Evolutionary conservation across 176 grass and related monocot genomes (phyloP).

Genomic region (Triticum timopheevii): DNA sequence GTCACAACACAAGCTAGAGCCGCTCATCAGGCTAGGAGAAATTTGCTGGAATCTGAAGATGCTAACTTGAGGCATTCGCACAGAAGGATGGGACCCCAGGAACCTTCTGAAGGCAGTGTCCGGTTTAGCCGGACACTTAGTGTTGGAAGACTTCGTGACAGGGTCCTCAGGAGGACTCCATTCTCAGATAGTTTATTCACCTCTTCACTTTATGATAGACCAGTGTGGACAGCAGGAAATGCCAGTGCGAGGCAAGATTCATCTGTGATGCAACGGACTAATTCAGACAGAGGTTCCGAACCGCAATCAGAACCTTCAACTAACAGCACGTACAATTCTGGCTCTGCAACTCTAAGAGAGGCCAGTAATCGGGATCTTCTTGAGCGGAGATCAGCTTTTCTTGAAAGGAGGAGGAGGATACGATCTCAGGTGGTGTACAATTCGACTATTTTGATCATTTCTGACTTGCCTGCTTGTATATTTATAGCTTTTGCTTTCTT

Average conservation of each 20-base stretch:
- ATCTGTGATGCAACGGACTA: conserved; percentile 56
- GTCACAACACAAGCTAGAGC: conserved; percentile 54
- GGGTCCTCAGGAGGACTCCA: conserved; percentile 82
- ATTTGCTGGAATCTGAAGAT: conserved; percentile 61
- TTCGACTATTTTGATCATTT: conserved; percentile 28
- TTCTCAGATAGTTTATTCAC: conserved; percentile 82
- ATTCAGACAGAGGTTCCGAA: conserved; percentile 59
- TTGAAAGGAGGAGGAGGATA: conserved; percentile 95
- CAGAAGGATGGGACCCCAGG: conserved; percentile 59
- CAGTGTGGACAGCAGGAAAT: conserved; percentile 50
- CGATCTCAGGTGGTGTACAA: conserved; percentile 78
- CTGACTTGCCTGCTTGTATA: background rate
- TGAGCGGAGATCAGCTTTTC: conserved; percentile 86
- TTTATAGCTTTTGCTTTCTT: conserved; percentile 33
- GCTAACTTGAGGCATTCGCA: conserved; percentile 45
- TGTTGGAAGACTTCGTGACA: conserved; percentile 82
- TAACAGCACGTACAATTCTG: conserved; percentile 30
- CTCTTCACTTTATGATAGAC: conserved; percentile 60
- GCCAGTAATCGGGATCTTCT: conserved; percentile 61
- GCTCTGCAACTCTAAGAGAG: conserved; percentile 42
- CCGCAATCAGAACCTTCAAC: conserved; percentile 45
- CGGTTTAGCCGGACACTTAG: conserved; percentile 85
- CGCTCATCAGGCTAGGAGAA: conserved; percentile 47
- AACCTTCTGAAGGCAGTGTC: conserved; percentile 80
- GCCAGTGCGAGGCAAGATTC: conserved; percentile 54